These are phyloP conservation scores for Astrephomene gubernaculifera DNA, from an alignment of 139 green algal genomes.

Conservation along the genomic window DNA sequence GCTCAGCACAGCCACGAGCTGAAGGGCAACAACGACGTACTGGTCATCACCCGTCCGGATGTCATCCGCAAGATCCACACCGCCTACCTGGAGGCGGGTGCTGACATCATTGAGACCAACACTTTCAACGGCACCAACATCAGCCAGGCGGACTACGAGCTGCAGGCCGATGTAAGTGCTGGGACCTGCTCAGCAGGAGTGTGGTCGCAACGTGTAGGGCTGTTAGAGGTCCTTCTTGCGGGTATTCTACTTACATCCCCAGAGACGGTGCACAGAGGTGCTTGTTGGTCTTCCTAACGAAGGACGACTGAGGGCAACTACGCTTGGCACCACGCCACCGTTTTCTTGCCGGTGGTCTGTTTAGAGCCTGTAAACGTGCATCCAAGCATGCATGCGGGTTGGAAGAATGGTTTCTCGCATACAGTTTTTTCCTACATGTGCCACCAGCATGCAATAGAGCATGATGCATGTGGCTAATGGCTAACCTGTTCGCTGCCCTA, in stretches of 20 bases:
- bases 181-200: background rate
- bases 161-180: conserved; percentile 78
- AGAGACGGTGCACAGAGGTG: no score
- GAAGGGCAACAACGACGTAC: conserved; percentile 98
- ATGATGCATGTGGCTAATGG: no score
- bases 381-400: no score
- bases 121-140: conserved; percentile 98
- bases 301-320: background rate
- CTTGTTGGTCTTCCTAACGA: background rate
- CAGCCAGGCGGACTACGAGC: conserved; percentile 94
- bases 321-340: conserved; percentile 81
- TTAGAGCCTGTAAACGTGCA: no score
- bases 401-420: no score
- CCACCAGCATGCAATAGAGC: no score
- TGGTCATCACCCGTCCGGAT: conserved; percentile 95
- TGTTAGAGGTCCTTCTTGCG: background rate
- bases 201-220: background rate
- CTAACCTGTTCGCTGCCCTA: conserved; percentile 98
- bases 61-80: conserved; percentile 95
- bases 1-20: conserved; percentile 88
- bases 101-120: conserved; percentile 99
- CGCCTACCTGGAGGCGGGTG: conserved; percentile 89
- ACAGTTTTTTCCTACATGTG: no score
- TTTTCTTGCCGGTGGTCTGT: conserved; percentile 97
- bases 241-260: background rate